A percentile compares a stretch with the other conserved stretches of the same genome.
phyloP scores from a whole-genome alignment of 228 moss, liverwort and hornwort genomes.

The Sphagnum fallax region DNA sequence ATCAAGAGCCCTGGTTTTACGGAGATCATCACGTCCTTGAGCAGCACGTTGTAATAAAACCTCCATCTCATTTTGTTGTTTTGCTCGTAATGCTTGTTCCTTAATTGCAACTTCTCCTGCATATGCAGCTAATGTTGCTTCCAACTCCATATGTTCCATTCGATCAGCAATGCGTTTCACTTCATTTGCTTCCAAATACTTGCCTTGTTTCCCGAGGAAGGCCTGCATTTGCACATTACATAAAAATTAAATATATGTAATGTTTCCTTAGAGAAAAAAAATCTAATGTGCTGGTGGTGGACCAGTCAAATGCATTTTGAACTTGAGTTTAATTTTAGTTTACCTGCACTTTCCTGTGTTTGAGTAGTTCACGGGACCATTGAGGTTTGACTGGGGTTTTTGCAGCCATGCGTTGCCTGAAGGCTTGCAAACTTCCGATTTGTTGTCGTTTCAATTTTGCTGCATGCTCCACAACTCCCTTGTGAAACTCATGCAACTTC shows the following conservation, averaged over 20 bases:
- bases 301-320: not conserved
- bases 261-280: not conserved
- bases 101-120: slow-evolving; percentile 70
- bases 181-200: slow-evolving; percentile 82
- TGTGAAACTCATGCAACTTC: slow-evolving; percentile 72
- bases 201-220: slow-evolving; percentile 80
- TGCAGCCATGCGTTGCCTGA: slow-evolving; percentile 61
- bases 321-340: not conserved
- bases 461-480: slow-evolving; percentile 80
- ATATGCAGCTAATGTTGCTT: slow-evolving; percentile 65
- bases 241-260: not conserved
- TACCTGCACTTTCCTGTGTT: slow-evolving; percentile 82
- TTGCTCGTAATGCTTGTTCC: slow-evolving; percentile 61
- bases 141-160: slow-evolving; percentile 75
- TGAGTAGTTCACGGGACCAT: slow-evolving; percentile 75
- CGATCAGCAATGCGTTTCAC: slow-evolving; percentile 75
- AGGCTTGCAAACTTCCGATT: slow-evolving; percentile 72
- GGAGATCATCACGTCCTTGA: slow-evolving; percentile 77
- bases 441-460: slow-evolving; percentile 77
- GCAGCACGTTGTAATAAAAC: slow-evolving; percentile 80
- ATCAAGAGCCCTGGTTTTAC: slow-evolving; percentile 62
- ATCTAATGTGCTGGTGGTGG: too few species aligned
- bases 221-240: slow-evolving; percentile 27
- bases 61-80: slow-evolving; percentile 84
- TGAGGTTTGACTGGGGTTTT: slow-evolving; percentile 76